These are phyloP conservation scores for Hemileccinum impolitum DNA, from an alignment of 768 basidiomycete genomes.

Conservation along the genomic window DNA sequence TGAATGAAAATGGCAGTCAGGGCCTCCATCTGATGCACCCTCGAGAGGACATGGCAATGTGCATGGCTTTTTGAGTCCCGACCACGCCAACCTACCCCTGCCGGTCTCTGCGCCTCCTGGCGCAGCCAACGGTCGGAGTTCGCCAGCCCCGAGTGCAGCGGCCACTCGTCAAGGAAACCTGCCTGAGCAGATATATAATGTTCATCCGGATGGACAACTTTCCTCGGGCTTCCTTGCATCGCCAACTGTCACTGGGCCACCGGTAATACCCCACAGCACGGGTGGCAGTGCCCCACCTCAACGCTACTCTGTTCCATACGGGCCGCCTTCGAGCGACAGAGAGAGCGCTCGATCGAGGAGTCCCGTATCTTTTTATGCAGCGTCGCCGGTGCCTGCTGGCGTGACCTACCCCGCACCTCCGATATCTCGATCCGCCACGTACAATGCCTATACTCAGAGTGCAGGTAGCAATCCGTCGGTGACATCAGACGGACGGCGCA, in stretches of 20 bases:
- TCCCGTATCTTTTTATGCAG: slow-evolving; percentile 23
- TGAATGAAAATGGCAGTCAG: slow-evolving; percentile 21
- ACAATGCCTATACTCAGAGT: slow-evolving; percentile 4
- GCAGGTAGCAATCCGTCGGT: slow-evolving; percentile 15
- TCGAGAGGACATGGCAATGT: slow-evolving; percentile 21
- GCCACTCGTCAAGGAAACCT: slow-evolving; percentile 4
- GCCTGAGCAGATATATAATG: slow-evolving; percentile 15
- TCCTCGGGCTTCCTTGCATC: slow-evolving; percentile 12
- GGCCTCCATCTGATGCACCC: slow-evolving; percentile 32
- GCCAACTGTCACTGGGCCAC: slow-evolving; percentile 2
- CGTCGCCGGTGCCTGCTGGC: slow-evolving; percentile 24
- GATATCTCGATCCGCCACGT: slow-evolving; percentile 22
- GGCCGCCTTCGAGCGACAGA: slow-evolving; percentile 17
- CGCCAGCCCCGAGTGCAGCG: slow-evolving; percentile 14
- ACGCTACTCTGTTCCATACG: not conserved
- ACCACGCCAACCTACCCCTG: slow-evolving; percentile 28
- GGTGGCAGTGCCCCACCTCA: not conserved
- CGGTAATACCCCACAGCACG: slow-evolving; percentile 20
- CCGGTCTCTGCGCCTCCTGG: slow-evolving; percentile 23
- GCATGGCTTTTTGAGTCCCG: slow-evolving; percentile 28
- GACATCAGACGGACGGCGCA: slow-evolving; percentile 25
- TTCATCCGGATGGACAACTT: slow-evolving; percentile 14
- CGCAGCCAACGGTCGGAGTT: slow-evolving; percentile 8
- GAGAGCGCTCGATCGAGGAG: slow-evolving; percentile 19
- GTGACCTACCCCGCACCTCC: slow-evolving; percentile 29